Conservation (phyloP, 2,329 filamentous ascomycete genomes). For the Thermothelomyces thermophilus region DNA sequence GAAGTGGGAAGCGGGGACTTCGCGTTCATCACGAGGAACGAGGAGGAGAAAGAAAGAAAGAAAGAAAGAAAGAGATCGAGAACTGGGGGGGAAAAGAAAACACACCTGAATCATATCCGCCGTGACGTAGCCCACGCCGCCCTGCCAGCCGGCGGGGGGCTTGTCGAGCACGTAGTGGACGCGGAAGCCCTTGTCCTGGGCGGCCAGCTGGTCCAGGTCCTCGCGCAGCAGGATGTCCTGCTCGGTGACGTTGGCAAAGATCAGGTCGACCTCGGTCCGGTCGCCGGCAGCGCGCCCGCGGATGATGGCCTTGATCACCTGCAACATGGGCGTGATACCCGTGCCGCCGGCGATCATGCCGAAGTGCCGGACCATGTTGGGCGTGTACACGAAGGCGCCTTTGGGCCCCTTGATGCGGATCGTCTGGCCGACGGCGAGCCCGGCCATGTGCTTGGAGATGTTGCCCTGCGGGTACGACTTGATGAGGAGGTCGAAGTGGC, state of each 20-base stretch:
- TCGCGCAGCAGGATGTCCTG: slow-evolving; percentile 93
- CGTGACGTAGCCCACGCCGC: slow-evolving; percentile 91
- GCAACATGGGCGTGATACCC: slow-evolving; percentile 97
- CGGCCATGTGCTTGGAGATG: slow-evolving; percentile 89
- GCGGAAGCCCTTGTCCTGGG: slow-evolving; percentile 73
- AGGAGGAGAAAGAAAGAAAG: no score
- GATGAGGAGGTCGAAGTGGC: slow-evolving; percentile 93
- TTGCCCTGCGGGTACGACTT: slow-evolving; percentile 97
- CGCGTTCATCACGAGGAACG: no score
- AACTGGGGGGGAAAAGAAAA: background rate
- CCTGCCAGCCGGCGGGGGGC: slow-evolving; percentile 84
- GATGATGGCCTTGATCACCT: slow-evolving; percentile 86
- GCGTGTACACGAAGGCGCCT: slow-evolving; percentile 94
- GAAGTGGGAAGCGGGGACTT: no score
- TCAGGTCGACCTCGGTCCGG: slow-evolving; percentile 82
- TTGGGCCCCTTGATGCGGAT: slow-evolving; percentile 93
- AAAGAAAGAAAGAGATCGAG: no score
- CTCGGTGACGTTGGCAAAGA: slow-evolving; percentile 92
- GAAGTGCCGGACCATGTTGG: slow-evolving; percentile 93
- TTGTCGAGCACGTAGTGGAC: slow-evolving; percentile 97
- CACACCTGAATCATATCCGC: slow-evolving; percentile 80
- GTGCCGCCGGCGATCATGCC: slow-evolving; percentile 98
- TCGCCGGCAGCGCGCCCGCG: slow-evolving; percentile 73
- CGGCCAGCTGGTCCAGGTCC: slow-evolving; percentile 73
- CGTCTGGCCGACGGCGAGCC: slow-evolving; percentile 71